Evolutionary conservation across 2,329 filamentous ascomycete species (phyloP), one percentile per base, ranked within the genome.

Genomic region (Domatiomyces catenatus): DNA sequence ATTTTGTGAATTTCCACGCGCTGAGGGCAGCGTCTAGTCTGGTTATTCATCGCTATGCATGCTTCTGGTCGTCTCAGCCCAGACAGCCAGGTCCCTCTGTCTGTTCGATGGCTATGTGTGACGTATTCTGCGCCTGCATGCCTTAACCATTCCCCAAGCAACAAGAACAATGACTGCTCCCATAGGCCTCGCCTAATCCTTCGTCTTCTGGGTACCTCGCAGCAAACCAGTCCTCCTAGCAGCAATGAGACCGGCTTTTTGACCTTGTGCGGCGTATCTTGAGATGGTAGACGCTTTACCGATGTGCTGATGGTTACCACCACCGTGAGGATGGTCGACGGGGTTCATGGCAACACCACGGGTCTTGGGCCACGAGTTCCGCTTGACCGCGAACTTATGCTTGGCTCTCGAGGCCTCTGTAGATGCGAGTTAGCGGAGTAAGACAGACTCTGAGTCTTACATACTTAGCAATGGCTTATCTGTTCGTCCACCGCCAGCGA

Each of bases 331-430:
- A 82, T 98, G 92, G 77, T 98, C 92, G 69, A 98, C 92, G 67
- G 92, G 92, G 80, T 98, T 98, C 92, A 98, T 98, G 75, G 92
- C 92, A 84, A 98, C 92, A 95, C 92, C 92, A 92, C 92, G 90
- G 81, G 92, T 98, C 86, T 94, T 95, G 76, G 92, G 92, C 92
- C 92, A 98, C 71, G 83, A 90, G 87, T 98, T 96, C 72, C 92
- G 88, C 88, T 98, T 98, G 78, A 95, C 93, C 65, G 89, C 88
- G 78, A 94, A 98, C 86, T 98, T 98, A 73, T 96, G 90, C 87
- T 96, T 98, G 69, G 92, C 92, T 71, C 92, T 87, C 69, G 90
- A 96, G 68, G 92, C 92, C 90, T 98, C 82, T 86, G 78, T 74
- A 49, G 51, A 36, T 43, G 24, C 62, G 78, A 64, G 79, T 75